Evolutionary conservation across 306 rosid genomes (phyloP).

Genomic region (Prunus kanzakura): DNA sequence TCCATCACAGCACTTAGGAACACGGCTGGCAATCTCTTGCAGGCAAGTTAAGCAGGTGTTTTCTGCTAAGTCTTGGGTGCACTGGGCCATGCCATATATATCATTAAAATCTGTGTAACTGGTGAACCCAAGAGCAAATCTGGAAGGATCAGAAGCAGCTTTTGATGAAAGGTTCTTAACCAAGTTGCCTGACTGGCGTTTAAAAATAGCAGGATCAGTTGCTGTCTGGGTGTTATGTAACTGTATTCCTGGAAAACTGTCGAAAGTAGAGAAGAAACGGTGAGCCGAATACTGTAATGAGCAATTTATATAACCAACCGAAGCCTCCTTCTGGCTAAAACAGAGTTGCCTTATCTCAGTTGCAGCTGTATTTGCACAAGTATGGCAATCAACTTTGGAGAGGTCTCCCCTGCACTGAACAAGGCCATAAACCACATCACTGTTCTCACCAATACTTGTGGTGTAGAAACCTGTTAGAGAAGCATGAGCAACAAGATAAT

Average conservation of each 20-base stretch:
- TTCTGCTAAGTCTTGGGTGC: constrained; percentile 19
- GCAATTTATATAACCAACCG: constrained; percentile 9
- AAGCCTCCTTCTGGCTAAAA: constrained; percentile 29
- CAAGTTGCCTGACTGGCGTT: constrained; percentile 2
- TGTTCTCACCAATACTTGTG: constrained; percentile 15
- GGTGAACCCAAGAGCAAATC: constrained; percentile 9
- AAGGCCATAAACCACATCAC: constrained; percentile 22
- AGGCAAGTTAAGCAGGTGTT: constrained; percentile 31
- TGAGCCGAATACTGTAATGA: constrained; percentile 17
- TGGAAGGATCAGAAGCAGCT: constrained; percentile 26
- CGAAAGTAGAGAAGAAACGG: constrained; percentile 11
- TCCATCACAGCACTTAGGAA: not conserved
- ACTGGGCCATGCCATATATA: constrained; percentile 25
- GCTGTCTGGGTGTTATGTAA: not conserved
- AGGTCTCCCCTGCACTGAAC: constrained; percentile 27
- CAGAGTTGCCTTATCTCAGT: constrained; percentile 13
- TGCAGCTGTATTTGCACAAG: constrained; percentile 24
- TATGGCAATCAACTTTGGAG: constrained; percentile 14
- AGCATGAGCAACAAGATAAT: constrained; percentile 21
- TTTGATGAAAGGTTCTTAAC: constrained; percentile 5
- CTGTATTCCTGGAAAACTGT: not conserved
- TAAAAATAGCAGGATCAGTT: constrained; percentile 8
- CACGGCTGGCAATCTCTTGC: constrained; percentile 4
- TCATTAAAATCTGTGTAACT: not conserved
- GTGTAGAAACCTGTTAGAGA: constrained; percentile 17